These are phyloP conservation scores for Pelargonium australe DNA, from an alignment of 441 rosid species.

Conservation along the genomic window DNA sequence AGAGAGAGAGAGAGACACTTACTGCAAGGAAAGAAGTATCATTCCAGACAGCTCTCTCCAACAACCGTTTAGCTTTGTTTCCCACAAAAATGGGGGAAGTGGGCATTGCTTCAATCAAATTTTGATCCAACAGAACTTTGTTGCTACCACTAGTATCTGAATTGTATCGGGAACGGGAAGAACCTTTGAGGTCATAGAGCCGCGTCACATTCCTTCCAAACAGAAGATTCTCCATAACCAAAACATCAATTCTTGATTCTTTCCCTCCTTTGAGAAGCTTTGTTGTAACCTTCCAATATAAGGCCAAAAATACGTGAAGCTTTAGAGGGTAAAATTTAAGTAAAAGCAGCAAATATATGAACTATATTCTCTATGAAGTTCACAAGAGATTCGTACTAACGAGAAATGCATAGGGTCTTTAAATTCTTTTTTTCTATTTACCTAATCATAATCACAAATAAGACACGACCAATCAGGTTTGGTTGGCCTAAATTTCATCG, in stretches of 20 bases:
- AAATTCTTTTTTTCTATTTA: no score
- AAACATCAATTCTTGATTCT: conserved; percentile 81
- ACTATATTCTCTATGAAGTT: conserved; percentile 5
- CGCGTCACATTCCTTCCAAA: conserved; percentile 64
- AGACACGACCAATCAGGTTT: no score
- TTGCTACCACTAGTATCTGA: conserved; percentile 84
- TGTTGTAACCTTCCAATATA: conserved; percentile 46
- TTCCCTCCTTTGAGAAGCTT: conserved; percentile 76
- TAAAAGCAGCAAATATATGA: background rate
- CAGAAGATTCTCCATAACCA: conserved; percentile 95
- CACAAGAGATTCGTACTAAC: background rate
- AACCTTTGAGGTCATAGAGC: conserved; percentile 95
- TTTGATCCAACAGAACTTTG: conserved; percentile 93
- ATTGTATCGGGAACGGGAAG: conserved; percentile 84
- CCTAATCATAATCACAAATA: no score
- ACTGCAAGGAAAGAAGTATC: conserved; percentile 95
- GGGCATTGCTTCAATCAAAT: conserved; percentile 96
- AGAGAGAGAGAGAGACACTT: conserved; percentile 23
- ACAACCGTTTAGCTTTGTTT: conserved; percentile 78
- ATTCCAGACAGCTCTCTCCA: conserved; percentile 98
- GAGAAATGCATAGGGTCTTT: no score
- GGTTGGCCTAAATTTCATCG: no score
- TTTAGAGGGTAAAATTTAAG: conserved; percentile 4
- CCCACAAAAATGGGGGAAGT: conserved; percentile 94
- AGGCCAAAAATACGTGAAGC: conserved; percentile 13